Conservation (phyloP, 192 early-diverging fungal genomes). For the Chytriomyces sp. region DNA sequence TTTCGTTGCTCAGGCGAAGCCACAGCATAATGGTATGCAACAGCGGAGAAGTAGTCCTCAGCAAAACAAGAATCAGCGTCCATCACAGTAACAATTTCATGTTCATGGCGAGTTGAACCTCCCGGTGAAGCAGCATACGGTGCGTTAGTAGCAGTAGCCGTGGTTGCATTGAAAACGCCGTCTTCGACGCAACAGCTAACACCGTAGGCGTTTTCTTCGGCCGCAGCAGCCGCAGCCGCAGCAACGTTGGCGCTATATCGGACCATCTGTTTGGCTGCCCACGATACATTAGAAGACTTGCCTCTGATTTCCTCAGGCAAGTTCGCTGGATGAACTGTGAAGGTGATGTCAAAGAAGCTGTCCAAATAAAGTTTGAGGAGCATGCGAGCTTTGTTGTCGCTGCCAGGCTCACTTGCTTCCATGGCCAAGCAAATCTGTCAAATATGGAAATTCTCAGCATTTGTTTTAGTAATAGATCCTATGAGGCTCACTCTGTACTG, state of each 20-base stretch:
- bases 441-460: neutral
- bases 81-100: constrained; percentile 69
- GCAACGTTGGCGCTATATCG: constrained; percentile 17
- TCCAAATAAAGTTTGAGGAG: constrained; percentile 58
- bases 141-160: neutral
- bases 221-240: neutral
- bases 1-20: constrained; percentile 46
- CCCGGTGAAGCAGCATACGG: neutral
- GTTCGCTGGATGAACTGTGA: constrained; percentile 68
- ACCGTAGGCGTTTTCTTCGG: neutral
- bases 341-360: constrained; percentile 69
- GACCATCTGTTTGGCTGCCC: constrained; percentile 59
- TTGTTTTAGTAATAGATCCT: neutral
- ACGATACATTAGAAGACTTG: constrained; percentile 74
- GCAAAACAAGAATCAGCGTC: constrained; percentile 76
- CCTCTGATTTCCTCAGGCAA: constrained; percentile 71
- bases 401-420: constrained; percentile 69
- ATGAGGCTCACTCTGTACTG: constrained; percentile 53
- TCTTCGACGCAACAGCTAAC: neutral
- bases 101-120: constrained; percentile 47
- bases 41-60: constrained; percentile 67
- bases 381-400: constrained; percentile 56
- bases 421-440: constrained; percentile 67
- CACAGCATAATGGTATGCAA: constrained; percentile 51
- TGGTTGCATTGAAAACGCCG: constrained; percentile 1